Percentiles rank a stretch among this genome's conserved stretches.
phyloP scores from a whole-genome alignment of 345 rosid species.

The Heritiera fomes region DNA sequence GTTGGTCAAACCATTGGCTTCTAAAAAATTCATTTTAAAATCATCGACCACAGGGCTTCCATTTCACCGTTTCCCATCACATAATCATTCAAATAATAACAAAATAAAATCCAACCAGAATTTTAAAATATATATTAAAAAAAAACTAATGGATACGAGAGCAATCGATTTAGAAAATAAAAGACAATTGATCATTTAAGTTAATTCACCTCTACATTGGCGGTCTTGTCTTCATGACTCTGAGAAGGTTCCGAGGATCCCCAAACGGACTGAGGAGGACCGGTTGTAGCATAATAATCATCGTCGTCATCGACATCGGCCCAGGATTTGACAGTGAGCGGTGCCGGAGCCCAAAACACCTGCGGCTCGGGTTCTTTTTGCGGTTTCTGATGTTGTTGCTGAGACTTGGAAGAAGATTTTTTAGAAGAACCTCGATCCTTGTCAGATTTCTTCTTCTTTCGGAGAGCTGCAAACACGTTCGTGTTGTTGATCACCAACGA shows the following conservation, averaged over 20 bases:
- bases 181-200: not conserved
- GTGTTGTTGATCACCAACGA: conserved; percentile 51
- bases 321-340: conserved; percentile 53
- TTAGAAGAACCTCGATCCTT: conserved; percentile 35
- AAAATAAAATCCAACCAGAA: not conserved
- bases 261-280: conserved; percentile 49
- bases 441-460: conserved; percentile 61
- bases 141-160: not conserved
- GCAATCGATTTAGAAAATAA: not conserved
- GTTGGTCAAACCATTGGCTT: not conserved
- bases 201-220: conserved; percentile 37
- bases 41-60: not conserved
- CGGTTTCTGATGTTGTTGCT: conserved; percentile 23
- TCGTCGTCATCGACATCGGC: conserved; percentile 65
- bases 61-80: not conserved
- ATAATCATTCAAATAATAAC: not conserved
- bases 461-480: conserved; percentile 61
- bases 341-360: conserved; percentile 58
- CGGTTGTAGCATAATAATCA: conserved; percentile 56
- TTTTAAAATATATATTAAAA: not conserved
- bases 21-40: not conserved
- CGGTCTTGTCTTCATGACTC: conserved; percentile 30
- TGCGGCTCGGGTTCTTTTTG: conserved; percentile 43
- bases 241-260: conserved; percentile 29
- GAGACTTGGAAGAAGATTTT: conserved; percentile 38